Percentiles rank a stretch among this genome's conserved stretches.
phyloP scores from a whole-genome alignment of 75 land plant species.

The Picea sitchensis region DNA sequence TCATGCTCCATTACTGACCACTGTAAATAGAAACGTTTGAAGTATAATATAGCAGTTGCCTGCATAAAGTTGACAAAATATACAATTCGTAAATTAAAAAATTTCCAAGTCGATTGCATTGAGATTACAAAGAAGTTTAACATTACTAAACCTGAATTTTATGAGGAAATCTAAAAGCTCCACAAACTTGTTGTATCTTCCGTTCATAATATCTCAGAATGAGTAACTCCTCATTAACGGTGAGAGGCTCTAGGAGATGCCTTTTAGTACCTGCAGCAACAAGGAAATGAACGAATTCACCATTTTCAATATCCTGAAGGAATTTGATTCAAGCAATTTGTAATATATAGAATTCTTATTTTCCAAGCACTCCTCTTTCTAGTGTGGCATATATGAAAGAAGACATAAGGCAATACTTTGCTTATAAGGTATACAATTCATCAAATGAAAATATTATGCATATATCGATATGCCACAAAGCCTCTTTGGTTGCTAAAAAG shows the following conservation, averaged over 20 bases:
- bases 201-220: conserved; percentile 83
- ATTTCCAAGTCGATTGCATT: background rate
- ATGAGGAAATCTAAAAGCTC: conserved; percentile 85
- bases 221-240: conserved; percentile 70
- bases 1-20: conserved; percentile 99
- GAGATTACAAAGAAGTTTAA: background rate
- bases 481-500: background rate
- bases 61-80: conserved; percentile 26
- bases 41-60: conserved; percentile 92
- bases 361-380: background rate
- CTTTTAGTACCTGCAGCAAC: conserved; percentile 37
- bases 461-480: too few relatives aligned
- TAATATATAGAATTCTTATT: background rate
- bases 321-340: background rate
- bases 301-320: background rate
- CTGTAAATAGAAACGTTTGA: conserved; percentile 85
- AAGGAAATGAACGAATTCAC: conserved; percentile 2
- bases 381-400: background rate
- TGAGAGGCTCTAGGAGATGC: conserved; percentile 67
- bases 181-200: conserved; percentile 95
- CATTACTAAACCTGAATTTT: conserved; percentile 80
- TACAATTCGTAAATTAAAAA: background rate
- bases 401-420: background rate
- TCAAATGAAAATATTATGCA: too few relatives aligned
- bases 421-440: background rate